Conservation (phyloP, 495 filamentous ascomycete genomes). For the Baudoinia panamericana region DNA sequence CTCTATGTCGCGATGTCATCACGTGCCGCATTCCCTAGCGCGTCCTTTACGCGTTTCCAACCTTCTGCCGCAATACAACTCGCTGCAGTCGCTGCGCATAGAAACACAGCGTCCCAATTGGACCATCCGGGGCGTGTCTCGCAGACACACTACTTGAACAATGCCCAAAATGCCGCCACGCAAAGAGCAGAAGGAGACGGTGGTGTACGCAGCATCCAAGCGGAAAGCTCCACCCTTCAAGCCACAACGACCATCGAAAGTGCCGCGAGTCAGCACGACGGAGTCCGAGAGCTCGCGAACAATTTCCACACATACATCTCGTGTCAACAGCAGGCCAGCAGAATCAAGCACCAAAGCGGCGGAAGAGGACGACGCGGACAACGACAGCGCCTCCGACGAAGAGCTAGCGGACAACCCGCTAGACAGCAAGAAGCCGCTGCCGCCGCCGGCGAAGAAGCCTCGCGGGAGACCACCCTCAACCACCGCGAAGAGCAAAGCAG, state of each 20-base stretch:
- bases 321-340: background rate
- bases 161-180: constrained; percentile 13
- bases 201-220: constrained; percentile 18
- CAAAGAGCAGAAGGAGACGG: constrained; percentile 18
- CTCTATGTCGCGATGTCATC: no score
- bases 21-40: no score
- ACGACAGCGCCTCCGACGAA: constrained; percentile 10
- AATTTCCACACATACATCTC: background rate
- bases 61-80: no score
- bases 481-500: constrained; percentile 1
- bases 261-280: constrained; percentile 2
- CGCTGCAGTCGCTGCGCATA: no score
- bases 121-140: no score
- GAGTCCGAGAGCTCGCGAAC: constrained; percentile 7
- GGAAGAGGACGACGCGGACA: constrained; percentile 3
- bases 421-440: background rate
- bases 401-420: constrained; percentile 15
- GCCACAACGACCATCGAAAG: constrained; percentile 17
- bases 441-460: no score
- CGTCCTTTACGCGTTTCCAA: no score
- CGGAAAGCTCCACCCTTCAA: constrained; percentile 21
- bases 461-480: no score
- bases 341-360: constrained; percentile 9
- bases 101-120: no score
- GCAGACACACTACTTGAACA: background rate